Evolutionary conservation across 2,329 filamentous ascomycete species (phyloP).

Genomic region (Bipolaris zeicola): DNA sequence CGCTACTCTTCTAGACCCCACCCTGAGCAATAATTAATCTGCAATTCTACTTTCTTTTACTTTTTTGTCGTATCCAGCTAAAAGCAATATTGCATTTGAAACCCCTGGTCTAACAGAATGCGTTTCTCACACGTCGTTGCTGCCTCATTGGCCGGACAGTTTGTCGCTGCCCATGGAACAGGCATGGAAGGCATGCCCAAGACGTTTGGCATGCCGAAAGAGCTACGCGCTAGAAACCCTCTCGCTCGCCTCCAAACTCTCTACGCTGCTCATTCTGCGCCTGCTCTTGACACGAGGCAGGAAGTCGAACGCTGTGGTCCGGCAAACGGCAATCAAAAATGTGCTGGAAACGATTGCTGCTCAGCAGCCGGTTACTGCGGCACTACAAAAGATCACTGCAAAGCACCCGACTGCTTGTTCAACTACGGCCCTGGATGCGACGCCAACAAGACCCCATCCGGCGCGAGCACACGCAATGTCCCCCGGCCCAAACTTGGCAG

Average conservation of each 20-base stretch:
- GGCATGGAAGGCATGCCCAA: slow-evolving; percentile 33
- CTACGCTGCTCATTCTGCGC: slow-evolving; percentile 21
- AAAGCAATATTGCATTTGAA: background rate
- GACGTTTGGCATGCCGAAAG: slow-evolving; percentile 40
- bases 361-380: slow-evolving; percentile 58
- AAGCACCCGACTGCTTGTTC: slow-evolving; percentile 65
- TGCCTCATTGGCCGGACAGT: slow-evolving; percentile 35
- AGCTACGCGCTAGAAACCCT: slow-evolving; percentile 40
- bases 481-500: slow-evolving; percentile 59
- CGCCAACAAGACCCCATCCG: slow-evolving; percentile 60
- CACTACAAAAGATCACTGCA: slow-evolving; percentile 60
- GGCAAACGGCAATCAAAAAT: slow-evolving; percentile 22
- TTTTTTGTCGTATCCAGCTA: background rate
- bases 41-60: too few species aligned
- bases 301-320: slow-evolving; percentile 38
- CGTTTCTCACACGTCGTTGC: slow-evolving; percentile 38
- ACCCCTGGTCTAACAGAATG: slow-evolving; percentile 22
- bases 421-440: slow-evolving; percentile 60
- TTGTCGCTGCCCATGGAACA: slow-evolving; percentile 41
- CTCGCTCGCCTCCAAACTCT: slow-evolving; percentile 24
- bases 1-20: too few species aligned
- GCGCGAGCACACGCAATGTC: slow-evolving; percentile 59
- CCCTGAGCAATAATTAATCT: too few species aligned
- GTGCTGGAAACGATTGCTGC: slow-evolving; percentile 43
- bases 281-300: slow-evolving; percentile 35